These are phyloP conservation scores for Schizopora paradoxa DNA, from an alignment of 1,284 basidiomycete genomes.

Conservation along the genomic window DNA sequence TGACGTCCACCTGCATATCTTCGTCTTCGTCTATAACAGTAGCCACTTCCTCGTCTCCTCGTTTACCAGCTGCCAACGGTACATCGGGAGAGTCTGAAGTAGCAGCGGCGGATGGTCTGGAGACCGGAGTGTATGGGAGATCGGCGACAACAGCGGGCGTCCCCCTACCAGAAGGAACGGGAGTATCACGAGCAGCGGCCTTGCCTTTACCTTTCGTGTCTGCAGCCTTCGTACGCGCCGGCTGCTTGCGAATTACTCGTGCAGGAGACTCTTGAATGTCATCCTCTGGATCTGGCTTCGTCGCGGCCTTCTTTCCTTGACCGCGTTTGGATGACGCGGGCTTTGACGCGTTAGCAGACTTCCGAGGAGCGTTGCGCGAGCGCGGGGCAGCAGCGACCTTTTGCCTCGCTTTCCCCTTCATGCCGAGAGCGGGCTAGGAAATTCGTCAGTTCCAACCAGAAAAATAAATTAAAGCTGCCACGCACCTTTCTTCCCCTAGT, in stretches of 20 bases:
- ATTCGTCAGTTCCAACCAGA: not conserved
- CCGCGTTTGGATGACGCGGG: not conserved
- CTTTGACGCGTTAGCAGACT: not conserved
- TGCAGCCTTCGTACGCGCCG: not conserved
- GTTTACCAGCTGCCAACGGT: conserved; percentile 31
- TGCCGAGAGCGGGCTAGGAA: too few species aligned
- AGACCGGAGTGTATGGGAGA: not conserved
- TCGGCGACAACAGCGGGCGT: not conserved
- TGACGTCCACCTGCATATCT: not conserved
- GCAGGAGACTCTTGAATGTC: not conserved
- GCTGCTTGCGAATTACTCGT: not conserved
- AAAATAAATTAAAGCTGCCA: not conserved
- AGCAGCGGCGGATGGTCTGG: not conserved
- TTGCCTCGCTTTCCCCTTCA: too few species aligned
- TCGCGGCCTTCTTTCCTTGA: not conserved
- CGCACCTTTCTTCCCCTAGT: not conserved
- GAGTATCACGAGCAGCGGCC: not conserved
- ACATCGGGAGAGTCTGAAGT: conserved; percentile 4
- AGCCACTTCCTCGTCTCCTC: conserved; percentile 30
- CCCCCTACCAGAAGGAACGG: too few species aligned
- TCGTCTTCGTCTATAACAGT: not conserved
- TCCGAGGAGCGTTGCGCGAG: not conserved
- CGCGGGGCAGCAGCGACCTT: too few species aligned
- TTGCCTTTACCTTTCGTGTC: not conserved
- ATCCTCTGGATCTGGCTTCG: not conserved